Percentiles rank a stretch among this genome's conserved stretches.
Evolutionary conservation across 164 flowering plant genomes (phyloP).

Genomic region (Echeveria elegans): DNA sequence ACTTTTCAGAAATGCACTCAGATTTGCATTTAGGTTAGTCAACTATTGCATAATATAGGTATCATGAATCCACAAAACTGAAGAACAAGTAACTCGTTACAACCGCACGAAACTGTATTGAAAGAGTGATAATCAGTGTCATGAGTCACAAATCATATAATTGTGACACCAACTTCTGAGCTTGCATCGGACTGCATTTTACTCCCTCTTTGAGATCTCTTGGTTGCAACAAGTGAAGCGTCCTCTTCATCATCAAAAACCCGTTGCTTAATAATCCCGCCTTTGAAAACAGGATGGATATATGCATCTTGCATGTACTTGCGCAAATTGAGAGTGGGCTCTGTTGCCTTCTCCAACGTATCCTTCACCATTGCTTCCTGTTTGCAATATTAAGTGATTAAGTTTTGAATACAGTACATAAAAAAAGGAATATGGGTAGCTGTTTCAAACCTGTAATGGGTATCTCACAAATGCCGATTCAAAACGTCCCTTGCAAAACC

Average conservation of each 20-base stretch:
- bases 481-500: conserved; percentile 82
- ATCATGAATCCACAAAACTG: too few relatives aligned
- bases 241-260: background rate
- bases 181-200: conserved; percentile 5
- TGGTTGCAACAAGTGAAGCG: background rate
- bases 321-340: conserved; percentile 51
- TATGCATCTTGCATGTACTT: conserved; percentile 82
- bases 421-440: too few relatives aligned
- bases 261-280: background rate
- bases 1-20: too few relatives aligned
- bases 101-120: background rate
- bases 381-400: background rate
- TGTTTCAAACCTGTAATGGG: conserved; percentile 72
- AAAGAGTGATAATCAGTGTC: background rate
- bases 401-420: too few relatives aligned
- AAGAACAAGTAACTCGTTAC: background rate
- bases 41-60: too few relatives aligned
- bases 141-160: background rate
- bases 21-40: too few relatives aligned
- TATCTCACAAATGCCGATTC: conserved; percentile 89
- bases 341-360: conserved; percentile 41
- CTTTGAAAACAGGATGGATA: conserved; percentile 74
- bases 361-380: conserved; percentile 96
- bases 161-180: conserved; percentile 6
- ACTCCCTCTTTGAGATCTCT: conserved; percentile 7